These are phyloP conservation scores for Hordeum marinum DNA, from an alignment of 176 grass and related monocot genomes.

Conservation along the genomic window DNA sequence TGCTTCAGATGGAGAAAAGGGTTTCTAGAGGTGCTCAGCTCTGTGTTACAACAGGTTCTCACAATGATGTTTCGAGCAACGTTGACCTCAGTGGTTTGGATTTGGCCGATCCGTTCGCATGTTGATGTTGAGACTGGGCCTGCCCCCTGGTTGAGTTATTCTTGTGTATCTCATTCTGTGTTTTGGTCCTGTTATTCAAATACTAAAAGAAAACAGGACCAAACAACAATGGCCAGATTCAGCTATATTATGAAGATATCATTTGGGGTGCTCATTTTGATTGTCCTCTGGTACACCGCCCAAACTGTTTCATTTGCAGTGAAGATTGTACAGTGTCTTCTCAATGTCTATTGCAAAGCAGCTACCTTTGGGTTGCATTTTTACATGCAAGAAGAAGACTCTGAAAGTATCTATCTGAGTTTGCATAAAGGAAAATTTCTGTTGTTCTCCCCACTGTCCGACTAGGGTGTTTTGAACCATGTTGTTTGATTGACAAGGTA, in stretches of 20 bases:
- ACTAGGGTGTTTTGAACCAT: not conserved
- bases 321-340: not conserved
- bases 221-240: not conserved
- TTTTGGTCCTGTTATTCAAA: not conserved
- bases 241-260: not conserved
- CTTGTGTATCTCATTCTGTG: not conserved
- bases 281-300: not conserved
- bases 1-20: slow-evolving; percentile 20
- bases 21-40: not conserved
- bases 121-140: not conserved
- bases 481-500: not conserved
- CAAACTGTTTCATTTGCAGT: not conserved
- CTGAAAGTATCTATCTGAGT: not conserved
- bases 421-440: not conserved
- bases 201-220: not conserved
- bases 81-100: not conserved
- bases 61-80: not conserved
- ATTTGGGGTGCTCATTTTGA: not conserved
- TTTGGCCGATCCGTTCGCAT: not conserved
- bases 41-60: not conserved
- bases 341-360: not conserved
- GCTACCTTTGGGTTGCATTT: not conserved
- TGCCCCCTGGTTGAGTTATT: not conserved
- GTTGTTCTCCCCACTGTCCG: not conserved
- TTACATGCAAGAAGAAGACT: no score